A percentile compares a stretch with the other conserved stretches of the same genome.
Evolutionary conservation across 2,329 filamentous ascomycete genomes (phyloP).

Genomic region (Exophiala xenobiotica): DNA sequence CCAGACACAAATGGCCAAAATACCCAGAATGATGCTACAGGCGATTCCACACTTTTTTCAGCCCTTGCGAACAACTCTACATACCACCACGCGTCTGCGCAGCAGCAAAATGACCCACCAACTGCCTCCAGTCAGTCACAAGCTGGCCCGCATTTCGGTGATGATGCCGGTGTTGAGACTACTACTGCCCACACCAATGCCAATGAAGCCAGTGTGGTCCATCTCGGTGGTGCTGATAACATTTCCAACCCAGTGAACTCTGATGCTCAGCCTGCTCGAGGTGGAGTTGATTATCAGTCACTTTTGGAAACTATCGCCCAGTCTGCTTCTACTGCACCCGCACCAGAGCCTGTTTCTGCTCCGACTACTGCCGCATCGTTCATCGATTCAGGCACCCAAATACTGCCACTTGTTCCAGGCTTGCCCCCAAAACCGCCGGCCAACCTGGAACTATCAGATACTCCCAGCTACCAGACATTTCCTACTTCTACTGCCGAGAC

Average conservation of each 20-base stretch:
- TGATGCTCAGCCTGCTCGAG: conserved; percentile 25
- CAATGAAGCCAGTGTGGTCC: conserved; percentile 9
- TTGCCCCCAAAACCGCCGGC: conserved; percentile 47
- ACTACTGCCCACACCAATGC: background rate
- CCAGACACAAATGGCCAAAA: conserved; percentile 15
- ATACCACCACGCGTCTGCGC: conserved; percentile 15
- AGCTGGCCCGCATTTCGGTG: conserved; percentile 5
- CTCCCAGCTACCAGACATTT: conserved; percentile 31
- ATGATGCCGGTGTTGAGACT: conserved; percentile 2
- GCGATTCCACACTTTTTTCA: conserved; percentile 17
- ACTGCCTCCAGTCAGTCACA: conserved; percentile 4
- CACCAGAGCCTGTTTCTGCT: conserved; percentile 31
- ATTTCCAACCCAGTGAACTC: conserved; percentile 15
- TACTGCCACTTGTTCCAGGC: conserved; percentile 38
- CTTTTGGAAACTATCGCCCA: conserved; percentile 50
- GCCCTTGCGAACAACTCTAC: conserved; percentile 18
- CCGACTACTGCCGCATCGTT: conserved; percentile 31
- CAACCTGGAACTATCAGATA: conserved; percentile 41
- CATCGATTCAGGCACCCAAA: conserved; percentile 34
- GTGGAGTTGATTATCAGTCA: conserved; percentile 49
- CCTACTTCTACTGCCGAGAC: conserved; percentile 12
- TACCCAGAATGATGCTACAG: conserved; percentile 13
- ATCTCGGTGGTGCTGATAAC: conserved; percentile 6
- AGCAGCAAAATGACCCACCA: conserved; percentile 12
- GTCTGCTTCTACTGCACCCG: conserved; percentile 35